These are phyloP conservation scores for Ceratocystis cacaofunesta DNA, from an alignment of 2,329 filamentous ascomycete genomes.

Conservation along the genomic window DNA sequence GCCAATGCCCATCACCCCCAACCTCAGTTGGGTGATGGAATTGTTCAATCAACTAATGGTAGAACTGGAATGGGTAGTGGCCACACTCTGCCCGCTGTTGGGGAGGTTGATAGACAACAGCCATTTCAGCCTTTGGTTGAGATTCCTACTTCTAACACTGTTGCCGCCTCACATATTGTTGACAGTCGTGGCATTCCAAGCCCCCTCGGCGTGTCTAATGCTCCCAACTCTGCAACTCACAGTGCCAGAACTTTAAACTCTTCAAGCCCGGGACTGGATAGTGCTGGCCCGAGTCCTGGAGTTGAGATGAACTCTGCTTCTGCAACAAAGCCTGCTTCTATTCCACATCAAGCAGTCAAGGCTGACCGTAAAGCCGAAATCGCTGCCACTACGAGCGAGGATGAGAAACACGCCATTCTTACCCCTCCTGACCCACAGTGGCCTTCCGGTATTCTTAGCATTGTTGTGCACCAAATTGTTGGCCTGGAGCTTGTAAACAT, in stretches of 20 bases:
- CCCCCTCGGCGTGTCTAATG: neutral
- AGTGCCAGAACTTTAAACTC: neutral
- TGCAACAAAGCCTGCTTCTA: neutral
- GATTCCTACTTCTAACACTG: slow-evolving; percentile 10
- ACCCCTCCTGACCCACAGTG: slow-evolving; percentile 93
- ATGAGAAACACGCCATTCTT: slow-evolving; percentile 73
- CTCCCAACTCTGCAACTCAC: neutral
- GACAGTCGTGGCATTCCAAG: neutral
- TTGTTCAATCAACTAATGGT: neutral
- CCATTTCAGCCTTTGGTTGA: neutral
- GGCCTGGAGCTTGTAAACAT: slow-evolving; percentile 86
- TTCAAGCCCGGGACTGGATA: neutral
- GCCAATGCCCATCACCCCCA: neutral
- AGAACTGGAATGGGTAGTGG: neutral
- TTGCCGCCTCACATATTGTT: slow-evolving; percentile 13
- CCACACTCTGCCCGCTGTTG: neutral
- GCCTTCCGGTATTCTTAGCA: slow-evolving; percentile 76
- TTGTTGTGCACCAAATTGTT: slow-evolving; percentile 88
- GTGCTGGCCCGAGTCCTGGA: neutral
- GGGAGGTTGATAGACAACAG: neutral
- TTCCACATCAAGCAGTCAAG: slow-evolving; percentile 5
- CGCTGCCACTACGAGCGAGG: slow-evolving; percentile 19
- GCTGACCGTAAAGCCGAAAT: slow-evolving; percentile 50
- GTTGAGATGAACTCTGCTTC: neutral
- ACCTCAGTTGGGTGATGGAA: neutral